Base-by-base conservation (phyloP, 306 rosid species). In the Sindora glabra region DNA sequence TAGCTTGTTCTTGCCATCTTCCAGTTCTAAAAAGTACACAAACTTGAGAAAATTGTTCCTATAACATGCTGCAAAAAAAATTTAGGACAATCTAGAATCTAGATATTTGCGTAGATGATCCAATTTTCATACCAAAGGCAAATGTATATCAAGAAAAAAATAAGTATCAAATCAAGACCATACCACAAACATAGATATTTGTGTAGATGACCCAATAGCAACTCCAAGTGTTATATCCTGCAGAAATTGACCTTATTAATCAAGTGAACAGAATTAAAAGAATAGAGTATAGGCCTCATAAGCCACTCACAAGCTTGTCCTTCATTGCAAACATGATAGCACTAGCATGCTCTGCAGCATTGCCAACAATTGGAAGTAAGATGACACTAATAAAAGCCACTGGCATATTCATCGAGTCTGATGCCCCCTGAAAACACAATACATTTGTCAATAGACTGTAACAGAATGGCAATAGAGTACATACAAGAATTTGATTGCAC, bases 161-260 rank as follows among this genome's bases (percentile, higher is more conserved):
- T 9, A 9, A 9, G 11, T 9, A 29, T 33, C 44, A 45, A 32
- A 7, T 55, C 3, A 30, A 10, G 59, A 18, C 36, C 78, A 65
- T 73, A 86, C 95, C 81, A 77, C 85, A 22, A 83, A 86, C 95
- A 86, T 80, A 10, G 87, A 77, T 73, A 86, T 86, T 72, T 86
- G 95, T 2, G 80, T 81, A 13, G 90, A 80, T 14, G 90, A 83
- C 1, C 95, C 87, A 15, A 86, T 76, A 18, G 87, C 85, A 54
- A 86, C 95, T 51, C 77, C 90, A 47, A 83, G 48, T 32, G 90
- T 75, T 44, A 86, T 78, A 42, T 86, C 95, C 95, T 86, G 70
- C 24, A 10, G 46, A 46, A 18, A 15, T 18, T 12, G 39, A 13
- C 37, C 3, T n/a, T 13, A 29, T 47, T 21, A 42, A 56, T 5